Conservation (phyloP, 2,329 filamentous ascomycete species). For the Apiospora kogelbergensis region DNA sequence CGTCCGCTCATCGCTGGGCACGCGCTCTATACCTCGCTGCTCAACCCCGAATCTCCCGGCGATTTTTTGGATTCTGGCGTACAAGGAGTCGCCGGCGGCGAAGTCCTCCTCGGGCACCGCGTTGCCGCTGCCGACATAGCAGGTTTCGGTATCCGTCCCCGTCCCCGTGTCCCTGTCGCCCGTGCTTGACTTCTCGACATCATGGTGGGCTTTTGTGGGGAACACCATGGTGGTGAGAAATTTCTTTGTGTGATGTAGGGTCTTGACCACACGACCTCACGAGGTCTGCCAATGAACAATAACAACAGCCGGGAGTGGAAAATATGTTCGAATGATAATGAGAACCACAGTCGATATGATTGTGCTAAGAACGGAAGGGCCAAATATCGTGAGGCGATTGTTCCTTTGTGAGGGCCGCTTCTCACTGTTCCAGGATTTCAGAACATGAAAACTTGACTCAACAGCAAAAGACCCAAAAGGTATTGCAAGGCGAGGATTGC, state of each 20-base stretch:
- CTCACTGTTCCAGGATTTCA: background rate
- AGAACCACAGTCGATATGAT: background rate
- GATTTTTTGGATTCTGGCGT: constrained; percentile 52
- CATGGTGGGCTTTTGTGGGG: constrained; percentile 12
- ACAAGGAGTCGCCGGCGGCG: constrained; percentile 21
- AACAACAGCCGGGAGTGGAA: background rate
- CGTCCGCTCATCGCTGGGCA: constrained; percentile 67
- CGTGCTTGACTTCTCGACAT: constrained; percentile 16
- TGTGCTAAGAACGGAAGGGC: background rate
- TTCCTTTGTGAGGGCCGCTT: background rate
- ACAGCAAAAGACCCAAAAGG: background rate
- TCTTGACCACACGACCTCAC: background rate
- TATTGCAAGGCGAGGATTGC: background rate
- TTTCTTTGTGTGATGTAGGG: background rate
- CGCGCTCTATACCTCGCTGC: constrained; percentile 73
- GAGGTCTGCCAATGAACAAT: background rate
- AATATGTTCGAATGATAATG: background rate
- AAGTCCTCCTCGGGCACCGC: constrained; percentile 15
- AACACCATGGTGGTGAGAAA: background rate
- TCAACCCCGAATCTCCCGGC: constrained; percentile 68
- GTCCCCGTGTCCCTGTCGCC: constrained; percentile 14
- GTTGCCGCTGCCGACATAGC: constrained; percentile 20
- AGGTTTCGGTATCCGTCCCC: constrained; percentile 21
- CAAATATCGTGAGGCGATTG: background rate
- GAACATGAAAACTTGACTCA: background rate